Evolutionary conservation across 2,329 filamentous ascomycete species (phyloP), one percentile per base, ranked within the genome.

Genomic region (Trichoderma aggressivum): DNA sequence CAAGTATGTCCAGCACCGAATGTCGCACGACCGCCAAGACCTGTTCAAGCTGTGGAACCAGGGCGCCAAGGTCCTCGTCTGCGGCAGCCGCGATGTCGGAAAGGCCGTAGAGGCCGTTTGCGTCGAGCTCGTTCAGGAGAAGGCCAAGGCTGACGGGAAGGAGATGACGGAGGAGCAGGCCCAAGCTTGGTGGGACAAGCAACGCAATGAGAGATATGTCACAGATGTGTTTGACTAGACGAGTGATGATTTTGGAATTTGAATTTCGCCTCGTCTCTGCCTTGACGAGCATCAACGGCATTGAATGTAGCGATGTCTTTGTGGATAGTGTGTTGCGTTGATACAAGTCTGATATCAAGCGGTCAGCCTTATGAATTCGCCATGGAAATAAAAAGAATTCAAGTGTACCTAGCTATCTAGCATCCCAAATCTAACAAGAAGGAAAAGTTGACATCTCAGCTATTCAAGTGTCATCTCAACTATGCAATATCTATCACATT

Each of bases 41-140:
- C 73, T 84, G 3, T 72, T 76, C 16, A 73, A 78, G 26, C 75
- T 85, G 24, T 86, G 83, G 83, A 71, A 78, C 6, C 73, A 77
- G 10, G 84, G 82, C 5, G 84, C 89, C 0, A 86, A 86, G 75
- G 80, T 91, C 0, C 93, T 88, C 75, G 86, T 92, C 2, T 93
- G 91, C 77, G 91, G 91, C 5, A 88, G 87, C 56, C 81, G 83
- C 5, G 81, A 80, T 16, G 81, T 89, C 1, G 86, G 85, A 21
- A 82, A 84, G 65, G 86, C 80, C 0, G 81, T 89, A 18, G 81
- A 83, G 71, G 81, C 82, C 7, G 80, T 81, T 7, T 79, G 77
- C 59, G 70, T 83, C 18, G 76, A 75, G 63, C 78, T 83, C 28
- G 79, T 82, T 7, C 75, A 80, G 30, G 79, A 81, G 65, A 75